phyloP scores from a whole-genome alignment of 495 filamentous ascomycete species.

The Penicillium chermesinum region DNA sequence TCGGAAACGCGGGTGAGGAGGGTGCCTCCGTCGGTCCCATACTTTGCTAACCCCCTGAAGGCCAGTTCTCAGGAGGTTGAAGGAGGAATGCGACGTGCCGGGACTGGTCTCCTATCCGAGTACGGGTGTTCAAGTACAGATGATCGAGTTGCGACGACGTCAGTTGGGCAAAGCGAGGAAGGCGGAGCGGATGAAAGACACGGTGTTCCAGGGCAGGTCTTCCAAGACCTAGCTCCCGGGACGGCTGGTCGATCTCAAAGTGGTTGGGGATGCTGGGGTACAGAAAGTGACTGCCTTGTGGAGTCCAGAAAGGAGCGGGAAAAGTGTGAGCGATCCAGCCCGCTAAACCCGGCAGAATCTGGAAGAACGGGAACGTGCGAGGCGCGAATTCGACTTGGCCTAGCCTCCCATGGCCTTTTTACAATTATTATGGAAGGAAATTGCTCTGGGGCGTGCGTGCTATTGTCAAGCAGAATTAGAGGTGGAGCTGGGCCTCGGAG shows the following conservation, averaged over 20 bases:
- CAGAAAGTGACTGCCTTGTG: slow-evolving; percentile 23
- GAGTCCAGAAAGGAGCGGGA: slow-evolving; percentile 29
- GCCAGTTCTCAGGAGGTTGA: background rate
- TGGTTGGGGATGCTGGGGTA: slow-evolving; percentile 4
- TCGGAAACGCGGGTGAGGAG: slow-evolving; percentile 38
- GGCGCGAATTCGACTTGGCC: slow-evolving; percentile 4
- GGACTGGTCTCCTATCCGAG: too few relatives aligned
- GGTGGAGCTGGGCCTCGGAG: background rate
- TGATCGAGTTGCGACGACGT: too few relatives aligned
- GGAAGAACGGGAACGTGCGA: slow-evolving; percentile 2
- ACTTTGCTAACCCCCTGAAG: slow-evolving; percentile 12
- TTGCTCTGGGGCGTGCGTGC: background rate
- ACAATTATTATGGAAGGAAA: background rate
- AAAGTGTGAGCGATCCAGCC: slow-evolving; percentile 27
- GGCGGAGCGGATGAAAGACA: slow-evolving; percentile 2
- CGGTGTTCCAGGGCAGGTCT: slow-evolving; percentile 18
- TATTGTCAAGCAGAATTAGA: background rate
- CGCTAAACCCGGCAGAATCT: slow-evolving; percentile 14
- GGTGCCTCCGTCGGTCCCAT: slow-evolving; percentile 39
- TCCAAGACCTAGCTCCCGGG: slow-evolving; percentile 22
- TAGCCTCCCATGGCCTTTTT: slow-evolving; percentile 2
- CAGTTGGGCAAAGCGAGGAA: background rate
- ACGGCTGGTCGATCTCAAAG: slow-evolving; percentile 2
- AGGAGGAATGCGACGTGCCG: slow-evolving; percentile 11
- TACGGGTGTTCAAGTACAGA: too few relatives aligned